phyloP scores from a whole-genome alignment of 1,284 basidiomycete genomes.

The Irpex lacteus region DNA sequence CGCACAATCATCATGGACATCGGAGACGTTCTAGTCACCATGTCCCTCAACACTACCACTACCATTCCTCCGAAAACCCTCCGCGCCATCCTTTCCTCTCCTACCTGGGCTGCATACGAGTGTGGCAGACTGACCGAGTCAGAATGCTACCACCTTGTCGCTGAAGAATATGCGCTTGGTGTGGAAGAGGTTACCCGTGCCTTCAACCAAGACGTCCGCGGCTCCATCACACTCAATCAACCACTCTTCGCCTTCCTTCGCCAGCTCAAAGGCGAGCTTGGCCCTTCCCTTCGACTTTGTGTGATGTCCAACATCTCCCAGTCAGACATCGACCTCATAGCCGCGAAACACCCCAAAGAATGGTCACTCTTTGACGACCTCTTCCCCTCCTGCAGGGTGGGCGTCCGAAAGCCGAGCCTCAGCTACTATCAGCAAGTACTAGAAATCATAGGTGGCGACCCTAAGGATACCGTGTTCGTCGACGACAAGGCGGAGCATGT shows the following conservation, averaged over 20 bases:
- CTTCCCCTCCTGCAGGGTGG: constrained; percentile 44
- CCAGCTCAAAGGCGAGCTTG: constrained; percentile 36
- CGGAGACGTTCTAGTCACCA: constrained; percentile 56
- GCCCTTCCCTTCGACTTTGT: constrained; percentile 37
- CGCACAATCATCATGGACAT: constrained; percentile 47
- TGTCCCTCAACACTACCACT: constrained; percentile 48
- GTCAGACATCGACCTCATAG: constrained; percentile 44
- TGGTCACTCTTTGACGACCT: constrained; percentile 49
- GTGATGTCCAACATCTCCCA: constrained; percentile 56
- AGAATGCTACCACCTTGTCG: constrained; percentile 39
- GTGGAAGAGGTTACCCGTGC: constrained; percentile 36
- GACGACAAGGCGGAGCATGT: constrained; percentile 64
- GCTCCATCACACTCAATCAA: constrained; percentile 37
- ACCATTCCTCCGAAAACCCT: constrained; percentile 42
- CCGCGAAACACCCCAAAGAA: constrained; percentile 34
- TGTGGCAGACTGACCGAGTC: constrained; percentile 41
- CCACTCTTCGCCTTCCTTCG: constrained; percentile 43
- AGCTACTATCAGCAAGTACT: constrained; percentile 54
- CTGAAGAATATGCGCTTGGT: constrained; percentile 35
- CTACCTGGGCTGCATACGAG: constrained; percentile 57
- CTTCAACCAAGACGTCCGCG: constrained; percentile 36
- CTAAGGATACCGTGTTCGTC: constrained; percentile 47
- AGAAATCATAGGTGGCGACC: constrained; percentile 38
- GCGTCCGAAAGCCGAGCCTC: constrained; percentile 52
- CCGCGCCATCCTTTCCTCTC: constrained; percentile 41